Conservation (phyloP, 805 yeast species). For the Pichia manshurica region DNA sequence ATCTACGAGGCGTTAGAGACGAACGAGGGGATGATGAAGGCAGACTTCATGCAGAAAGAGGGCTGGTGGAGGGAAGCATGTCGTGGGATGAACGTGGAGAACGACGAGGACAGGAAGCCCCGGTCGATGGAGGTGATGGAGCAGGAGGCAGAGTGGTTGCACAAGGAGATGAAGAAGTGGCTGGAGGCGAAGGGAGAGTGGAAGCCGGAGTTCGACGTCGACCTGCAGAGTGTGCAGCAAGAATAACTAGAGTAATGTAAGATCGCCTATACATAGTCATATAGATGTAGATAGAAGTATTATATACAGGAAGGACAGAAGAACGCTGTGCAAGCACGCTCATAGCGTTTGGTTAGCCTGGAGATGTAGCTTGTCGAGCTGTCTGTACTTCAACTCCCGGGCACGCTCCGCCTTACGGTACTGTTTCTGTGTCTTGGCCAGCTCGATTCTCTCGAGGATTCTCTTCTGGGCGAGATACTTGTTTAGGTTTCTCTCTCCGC, state of each 20-base stretch:
- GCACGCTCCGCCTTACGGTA: slow-evolving; percentile 19
- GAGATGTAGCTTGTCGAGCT: slow-evolving; percentile 24
- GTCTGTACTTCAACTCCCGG: slow-evolving; percentile 14
- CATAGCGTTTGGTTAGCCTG: slow-evolving; percentile 8
- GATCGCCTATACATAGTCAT: no score
- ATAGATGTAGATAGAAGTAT: neutral
- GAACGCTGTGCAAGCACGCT: neutral
- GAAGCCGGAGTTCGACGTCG: slow-evolving; percentile 3
- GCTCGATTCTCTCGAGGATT: slow-evolving; percentile 44
- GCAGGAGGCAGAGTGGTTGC: slow-evolving; percentile 57
- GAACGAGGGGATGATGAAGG: slow-evolving; percentile 40
- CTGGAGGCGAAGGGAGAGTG: slow-evolving; percentile 5
- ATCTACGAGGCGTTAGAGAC: slow-evolving; percentile 63
- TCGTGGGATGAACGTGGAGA: slow-evolving; percentile 29
- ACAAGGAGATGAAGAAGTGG: slow-evolving; percentile 34
- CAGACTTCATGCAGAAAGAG: slow-evolving; percentile 26
- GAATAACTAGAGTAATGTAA: no score
- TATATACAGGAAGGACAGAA: slow-evolving; percentile 1
- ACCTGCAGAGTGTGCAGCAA: neutral
- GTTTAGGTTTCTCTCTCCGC: slow-evolving; percentile 80
- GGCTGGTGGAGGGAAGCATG: slow-evolving; percentile 28
- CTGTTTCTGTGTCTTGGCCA: slow-evolving; percentile 28
- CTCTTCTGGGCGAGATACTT: slow-evolving; percentile 57
- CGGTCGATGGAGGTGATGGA: slow-evolving; percentile 64
- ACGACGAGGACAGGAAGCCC: slow-evolving; percentile 50